These are phyloP conservation scores for Penicillium coffeae DNA, from an alignment of 495 filamentous ascomycete species.

Conservation along the genomic window DNA sequence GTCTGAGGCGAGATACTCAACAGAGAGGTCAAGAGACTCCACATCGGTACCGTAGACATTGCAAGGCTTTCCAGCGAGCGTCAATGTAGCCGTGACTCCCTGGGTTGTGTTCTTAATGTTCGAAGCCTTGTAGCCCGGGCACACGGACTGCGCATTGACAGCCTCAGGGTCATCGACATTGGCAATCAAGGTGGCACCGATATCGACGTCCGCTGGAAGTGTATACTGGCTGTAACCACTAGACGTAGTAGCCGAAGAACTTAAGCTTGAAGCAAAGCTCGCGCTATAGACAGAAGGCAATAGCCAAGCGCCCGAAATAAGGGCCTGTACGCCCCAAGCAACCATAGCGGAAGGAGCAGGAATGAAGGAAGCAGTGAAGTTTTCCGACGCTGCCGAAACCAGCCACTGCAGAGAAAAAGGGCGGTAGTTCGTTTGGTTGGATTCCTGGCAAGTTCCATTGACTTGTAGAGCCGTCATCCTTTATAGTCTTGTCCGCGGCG, in stretches of 20 bases:
- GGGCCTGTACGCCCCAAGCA: slow-evolving; percentile 13
- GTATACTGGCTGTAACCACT: slow-evolving; percentile 42
- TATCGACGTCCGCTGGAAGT: slow-evolving; percentile 53
- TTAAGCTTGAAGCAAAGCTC: slow-evolving; percentile 14
- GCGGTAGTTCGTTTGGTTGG: not conserved
- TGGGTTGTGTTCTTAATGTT: slow-evolving; percentile 40
- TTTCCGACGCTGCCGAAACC: not conserved
- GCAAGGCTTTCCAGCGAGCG: slow-evolving; percentile 53
- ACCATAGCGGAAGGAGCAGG: slow-evolving; percentile 22
- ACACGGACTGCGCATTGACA: slow-evolving; percentile 63
- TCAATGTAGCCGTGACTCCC: slow-evolving; percentile 52
- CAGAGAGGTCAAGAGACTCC: slow-evolving; percentile 48
- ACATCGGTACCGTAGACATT: slow-evolving; percentile 63
- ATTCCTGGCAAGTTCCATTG: not conserved
- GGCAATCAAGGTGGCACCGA: slow-evolving; percentile 58
- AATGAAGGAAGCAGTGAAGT: slow-evolving; percentile 1
- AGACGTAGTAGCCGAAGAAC: slow-evolving; percentile 1
- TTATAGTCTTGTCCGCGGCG: not conserved
- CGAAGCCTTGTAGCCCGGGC: slow-evolving; percentile 59
- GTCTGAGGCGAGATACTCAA: slow-evolving; percentile 55
- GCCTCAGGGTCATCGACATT: slow-evolving; percentile 70
- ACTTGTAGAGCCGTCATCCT: not conserved
- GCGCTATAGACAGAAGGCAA: slow-evolving; percentile 27
- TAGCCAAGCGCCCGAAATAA: slow-evolving; percentile 27
- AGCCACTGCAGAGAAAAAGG: not conserved